These are phyloP conservation scores for Aspergillus wentii DNA, from an alignment of 495 filamentous ascomycete genomes.

Conservation along the genomic window DNA sequence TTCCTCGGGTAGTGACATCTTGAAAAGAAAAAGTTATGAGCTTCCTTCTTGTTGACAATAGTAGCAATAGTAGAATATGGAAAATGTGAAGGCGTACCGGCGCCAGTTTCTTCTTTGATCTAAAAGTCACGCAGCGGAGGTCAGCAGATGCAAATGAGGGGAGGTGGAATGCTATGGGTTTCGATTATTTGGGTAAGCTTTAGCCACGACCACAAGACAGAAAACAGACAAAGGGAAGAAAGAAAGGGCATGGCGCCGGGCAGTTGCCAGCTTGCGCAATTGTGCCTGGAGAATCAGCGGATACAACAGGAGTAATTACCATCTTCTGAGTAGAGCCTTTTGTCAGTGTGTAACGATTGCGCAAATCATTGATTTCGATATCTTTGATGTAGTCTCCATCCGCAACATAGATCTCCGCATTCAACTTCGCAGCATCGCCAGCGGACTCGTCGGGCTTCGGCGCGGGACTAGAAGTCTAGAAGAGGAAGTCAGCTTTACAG, in stretches of 20 bases:
- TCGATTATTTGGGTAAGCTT: slow-evolving; percentile 81
- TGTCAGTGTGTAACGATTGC: slow-evolving; percentile 95
- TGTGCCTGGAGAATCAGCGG: slow-evolving; percentile 74
- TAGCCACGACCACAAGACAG: slow-evolving; percentile 56
- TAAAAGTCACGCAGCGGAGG: slow-evolving; percentile 86
- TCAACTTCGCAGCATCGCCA: slow-evolving; percentile 56
- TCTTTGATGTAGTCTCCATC: slow-evolving; percentile 98
- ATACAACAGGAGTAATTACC: slow-evolving; percentile 84
- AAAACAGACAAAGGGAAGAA: slow-evolving; percentile 22
- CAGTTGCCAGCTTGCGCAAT: slow-evolving; percentile 32
- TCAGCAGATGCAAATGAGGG: slow-evolving; percentile 97
- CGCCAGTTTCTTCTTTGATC: slow-evolving; percentile 99
- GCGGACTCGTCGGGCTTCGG: slow-evolving; percentile 43
- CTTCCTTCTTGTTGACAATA: slow-evolving; percentile 49
- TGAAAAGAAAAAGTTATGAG: slow-evolving; percentile 59
- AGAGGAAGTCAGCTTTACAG: slow-evolving; percentile 15
- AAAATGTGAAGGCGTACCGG: slow-evolving; percentile 82
- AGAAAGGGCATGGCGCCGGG: slow-evolving; percentile 28
- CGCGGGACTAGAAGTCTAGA: slow-evolving; percentile 46
- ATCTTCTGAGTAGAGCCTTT: slow-evolving; percentile 98
- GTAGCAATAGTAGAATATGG: slow-evolving; percentile 36
- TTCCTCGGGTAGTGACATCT: slow-evolving; percentile 99
- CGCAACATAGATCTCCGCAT: slow-evolving; percentile 84
- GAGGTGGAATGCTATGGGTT: slow-evolving; percentile 60
- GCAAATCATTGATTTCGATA: slow-evolving; percentile 96